Conservation (phyloP, 2,329 filamentous ascomycete genomes). For the Fusarium burgessii region DNA sequence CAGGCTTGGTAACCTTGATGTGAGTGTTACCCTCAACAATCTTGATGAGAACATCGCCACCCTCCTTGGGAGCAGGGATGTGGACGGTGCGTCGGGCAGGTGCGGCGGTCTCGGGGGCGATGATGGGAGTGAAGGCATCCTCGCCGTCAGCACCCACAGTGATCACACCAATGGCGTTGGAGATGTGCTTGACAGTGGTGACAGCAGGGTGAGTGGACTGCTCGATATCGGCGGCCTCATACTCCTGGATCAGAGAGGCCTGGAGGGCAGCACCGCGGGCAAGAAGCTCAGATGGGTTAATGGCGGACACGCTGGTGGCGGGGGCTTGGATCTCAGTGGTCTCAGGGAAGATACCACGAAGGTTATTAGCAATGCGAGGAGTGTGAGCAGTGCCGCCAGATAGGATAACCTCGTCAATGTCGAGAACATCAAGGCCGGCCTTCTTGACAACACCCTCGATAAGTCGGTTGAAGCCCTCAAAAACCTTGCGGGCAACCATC, state of each 20-base stretch:
- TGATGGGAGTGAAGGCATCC: conserved; percentile 82
- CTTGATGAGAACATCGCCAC: conserved; percentile 89
- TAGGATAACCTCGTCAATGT: conserved; percentile 94
- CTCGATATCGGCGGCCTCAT: conserved; percentile 92
- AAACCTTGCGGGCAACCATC: conserved; percentile 85
- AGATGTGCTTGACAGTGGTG: conserved; percentile 91
- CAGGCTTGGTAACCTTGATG: conserved; percentile 92
- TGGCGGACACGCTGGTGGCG: conserved; percentile 78
- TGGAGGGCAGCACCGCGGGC: conserved; percentile 94
- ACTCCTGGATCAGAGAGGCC: conserved; percentile 93
- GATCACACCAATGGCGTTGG: conserved; percentile 88
- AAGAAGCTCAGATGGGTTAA: conserved; percentile 93
- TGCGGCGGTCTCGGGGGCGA: conserved; percentile 88
- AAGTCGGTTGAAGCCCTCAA: conserved; percentile 87
- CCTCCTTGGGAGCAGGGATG: conserved; percentile 79
- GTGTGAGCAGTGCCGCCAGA: conserved; percentile 93
- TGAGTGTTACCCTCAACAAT: conserved; percentile 89
- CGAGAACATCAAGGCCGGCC: conserved; percentile 89
- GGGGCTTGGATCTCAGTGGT: conserved; percentile 84
- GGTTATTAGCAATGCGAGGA: conserved; percentile 87
- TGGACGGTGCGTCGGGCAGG: conserved; percentile 88
- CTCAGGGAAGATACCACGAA: conserved; percentile 83
- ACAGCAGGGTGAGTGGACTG: conserved; percentile 96
- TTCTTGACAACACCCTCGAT: conserved; percentile 90
- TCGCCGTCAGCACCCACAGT: conserved; percentile 69